These are phyloP conservation scores for Myochromella boudieri DNA, from an alignment of 768 basidiomycete genomes.

Conservation along the genomic window DNA sequence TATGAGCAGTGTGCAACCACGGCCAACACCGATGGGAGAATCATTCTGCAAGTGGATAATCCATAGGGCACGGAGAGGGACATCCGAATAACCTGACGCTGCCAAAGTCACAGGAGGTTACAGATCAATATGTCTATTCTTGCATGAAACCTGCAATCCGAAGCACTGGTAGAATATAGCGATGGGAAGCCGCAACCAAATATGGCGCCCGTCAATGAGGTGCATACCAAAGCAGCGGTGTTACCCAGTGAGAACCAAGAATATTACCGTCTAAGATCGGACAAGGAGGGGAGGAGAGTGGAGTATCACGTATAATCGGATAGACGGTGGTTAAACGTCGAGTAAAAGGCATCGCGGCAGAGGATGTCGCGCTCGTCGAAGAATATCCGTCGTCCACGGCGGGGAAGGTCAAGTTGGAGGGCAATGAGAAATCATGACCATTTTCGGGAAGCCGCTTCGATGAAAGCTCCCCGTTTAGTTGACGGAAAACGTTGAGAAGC, in stretches of 20 bases:
- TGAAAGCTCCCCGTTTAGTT: neutral
- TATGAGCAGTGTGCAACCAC: neutral
- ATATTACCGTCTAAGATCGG: neutral
- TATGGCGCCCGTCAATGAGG: neutral
- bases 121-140: neutral
- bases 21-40: slow-evolving; percentile 2
- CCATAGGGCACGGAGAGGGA: neutral
- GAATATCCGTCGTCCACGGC: neutral
- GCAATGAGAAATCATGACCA: neutral
- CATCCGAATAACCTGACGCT: neutral
- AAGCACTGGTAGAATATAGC: neutral
- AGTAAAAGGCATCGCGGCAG: neutral
- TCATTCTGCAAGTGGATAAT: neutral
- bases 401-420: neutral
- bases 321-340: neutral
- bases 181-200: slow-evolving; percentile 3
- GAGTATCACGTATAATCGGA: neutral
- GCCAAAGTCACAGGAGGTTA: neutral
- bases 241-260: neutral
- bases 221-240: neutral
- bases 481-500: neutral
- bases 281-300: neutral
- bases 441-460: neutral
- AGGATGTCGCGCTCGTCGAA: neutral
- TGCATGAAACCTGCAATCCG: neutral